Evolutionary conservation across 2,329 filamentous ascomycete species (phyloP).

Genomic region (Beauveria bassiana): DNA sequence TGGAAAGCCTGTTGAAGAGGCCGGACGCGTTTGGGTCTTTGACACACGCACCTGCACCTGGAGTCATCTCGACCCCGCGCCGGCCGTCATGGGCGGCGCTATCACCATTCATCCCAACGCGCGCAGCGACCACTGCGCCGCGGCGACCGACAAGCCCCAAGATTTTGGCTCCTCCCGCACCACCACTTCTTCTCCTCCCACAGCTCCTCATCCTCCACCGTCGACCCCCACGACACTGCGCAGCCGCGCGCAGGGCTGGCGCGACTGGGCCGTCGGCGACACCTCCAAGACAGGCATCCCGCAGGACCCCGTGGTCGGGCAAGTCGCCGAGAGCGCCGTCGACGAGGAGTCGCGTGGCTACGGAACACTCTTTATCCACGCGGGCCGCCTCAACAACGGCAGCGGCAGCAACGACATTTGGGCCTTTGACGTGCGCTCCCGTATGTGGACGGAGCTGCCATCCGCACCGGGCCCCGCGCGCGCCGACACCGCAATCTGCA

Average conservation of each 20-base stretch:
- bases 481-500: constrained; percentile 60
- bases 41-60: constrained; percentile 58
- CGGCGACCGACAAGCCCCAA: constrained; percentile 49
- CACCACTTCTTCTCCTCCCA: background rate
- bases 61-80: constrained; percentile 54
- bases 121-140: constrained; percentile 63
- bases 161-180: constrained; percentile 30
- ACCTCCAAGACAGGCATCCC: constrained; percentile 44
- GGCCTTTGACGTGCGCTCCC: constrained; percentile 61
- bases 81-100: constrained; percentile 32
- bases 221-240: background rate
- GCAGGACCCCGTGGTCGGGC: constrained; percentile 49
- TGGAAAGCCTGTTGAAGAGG: constrained; percentile 65
- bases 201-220: background rate
- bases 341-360: constrained; percentile 55
- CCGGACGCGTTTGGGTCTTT: constrained; percentile 69
- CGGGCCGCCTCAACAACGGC: constrained; percentile 57
- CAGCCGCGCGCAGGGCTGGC: constrained; percentile 37
- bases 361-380: constrained; percentile 68
- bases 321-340: constrained; percentile 48
- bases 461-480: constrained; percentile 59
- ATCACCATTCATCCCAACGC: constrained; percentile 45
- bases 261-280: constrained; percentile 49
- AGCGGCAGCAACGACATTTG: constrained; percentile 60
- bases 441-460: constrained; percentile 60